Evolutionary conservation across 2,329 filamentous ascomycete species (phyloP), one percentile per base, ranked within the genome.

Genomic region (Exophiala sp.): DNA sequence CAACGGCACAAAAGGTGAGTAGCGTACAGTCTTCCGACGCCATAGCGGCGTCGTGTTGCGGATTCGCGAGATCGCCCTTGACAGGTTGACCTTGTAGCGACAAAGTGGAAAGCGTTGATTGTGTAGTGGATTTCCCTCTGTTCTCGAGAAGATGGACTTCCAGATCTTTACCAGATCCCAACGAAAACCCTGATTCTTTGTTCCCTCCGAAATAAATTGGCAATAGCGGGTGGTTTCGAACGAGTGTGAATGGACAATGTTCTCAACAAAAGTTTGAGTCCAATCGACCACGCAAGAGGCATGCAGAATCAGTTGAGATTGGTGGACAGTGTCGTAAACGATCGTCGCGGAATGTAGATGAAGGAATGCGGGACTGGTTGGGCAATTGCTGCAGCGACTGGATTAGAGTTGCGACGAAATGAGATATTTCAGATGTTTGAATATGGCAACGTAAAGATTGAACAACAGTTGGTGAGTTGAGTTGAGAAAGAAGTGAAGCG

Each of bases 301-400:
- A 43, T 42, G 50, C 44, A 36, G 40, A 43, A 42, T 36, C 40
- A 34, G 6, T 35, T 35, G 35, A 53, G 32, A 21, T 20, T 24
- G 35, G 47, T 39, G 42, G 54, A 41, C 34, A 29, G 50, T 18
- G 34, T 52, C 35, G 45, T 41, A 50, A 45, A 45, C 36, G 34
- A 45, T 20, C 32, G 50, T 57, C 53, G 36, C 52, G 47, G 41
- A 53, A 54, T 57, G 35, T 46, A 57, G 55, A 49, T 38, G 18
- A 58, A 58, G 47, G 58, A 58, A 58, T 61, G 52, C 57, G 55
- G 50, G 29, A 24, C 4, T n/a, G 20, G 41, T 29, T 8, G 41
- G 41, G 21, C 18, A 29, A 29, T 29, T 43, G 16, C 41, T 43
- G 20, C 41, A 43, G 41, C 41, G 41, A 43, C 41, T 32, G 18